Conservation (phyloP, 805 yeast species). For the Candida corydali region DNA sequence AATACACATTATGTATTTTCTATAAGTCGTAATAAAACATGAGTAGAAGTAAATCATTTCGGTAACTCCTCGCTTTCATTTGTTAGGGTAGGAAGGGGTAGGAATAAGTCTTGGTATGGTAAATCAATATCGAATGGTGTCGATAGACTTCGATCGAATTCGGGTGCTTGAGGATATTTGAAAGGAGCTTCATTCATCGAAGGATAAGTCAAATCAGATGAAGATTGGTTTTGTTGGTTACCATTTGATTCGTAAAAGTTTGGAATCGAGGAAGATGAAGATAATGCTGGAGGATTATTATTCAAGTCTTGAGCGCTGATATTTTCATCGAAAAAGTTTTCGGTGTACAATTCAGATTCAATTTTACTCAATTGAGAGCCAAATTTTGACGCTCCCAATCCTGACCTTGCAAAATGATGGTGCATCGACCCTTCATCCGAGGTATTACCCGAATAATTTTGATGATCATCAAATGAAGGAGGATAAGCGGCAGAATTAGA, state of each 20-base stretch:
- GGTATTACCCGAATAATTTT: background rate
- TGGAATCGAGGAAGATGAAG: conserved; percentile 10
- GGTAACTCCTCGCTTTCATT: conserved; percentile 1
- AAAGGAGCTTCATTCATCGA: conserved; percentile 3
- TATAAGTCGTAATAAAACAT: conserved; percentile 8
- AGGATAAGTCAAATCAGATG: conserved; percentile 4
- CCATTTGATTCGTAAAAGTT: conserved; percentile 8
- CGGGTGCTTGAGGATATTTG: conserved; percentile 3
- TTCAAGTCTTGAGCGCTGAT: background rate
- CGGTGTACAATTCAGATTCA: conserved; percentile 11
- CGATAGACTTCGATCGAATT: conserved; percentile 1
- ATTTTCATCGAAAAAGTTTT: conserved; percentile 8
- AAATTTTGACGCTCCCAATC: conserved; percentile 10
- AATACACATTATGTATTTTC: conserved; percentile 4
- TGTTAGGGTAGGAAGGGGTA: conserved; percentile 2
- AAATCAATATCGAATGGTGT: conserved; percentile 8
- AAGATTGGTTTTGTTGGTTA: background rate
- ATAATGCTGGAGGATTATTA: conserved; percentile 1
- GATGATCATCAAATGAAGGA: conserved; percentile 11
- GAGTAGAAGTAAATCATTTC: conserved; percentile 4
- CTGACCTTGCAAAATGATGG: conserved; percentile 11
- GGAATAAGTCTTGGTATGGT: conserved; percentile 10
- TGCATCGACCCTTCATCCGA: conserved; percentile 6
- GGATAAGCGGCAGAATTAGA: conserved; percentile 12
- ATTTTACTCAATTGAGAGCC: conserved; percentile 11